These are phyloP conservation scores for Exophiala mesophila DNA, from an alignment of 2,329 filamentous ascomycete genomes.

Conservation along the genomic window DNA sequence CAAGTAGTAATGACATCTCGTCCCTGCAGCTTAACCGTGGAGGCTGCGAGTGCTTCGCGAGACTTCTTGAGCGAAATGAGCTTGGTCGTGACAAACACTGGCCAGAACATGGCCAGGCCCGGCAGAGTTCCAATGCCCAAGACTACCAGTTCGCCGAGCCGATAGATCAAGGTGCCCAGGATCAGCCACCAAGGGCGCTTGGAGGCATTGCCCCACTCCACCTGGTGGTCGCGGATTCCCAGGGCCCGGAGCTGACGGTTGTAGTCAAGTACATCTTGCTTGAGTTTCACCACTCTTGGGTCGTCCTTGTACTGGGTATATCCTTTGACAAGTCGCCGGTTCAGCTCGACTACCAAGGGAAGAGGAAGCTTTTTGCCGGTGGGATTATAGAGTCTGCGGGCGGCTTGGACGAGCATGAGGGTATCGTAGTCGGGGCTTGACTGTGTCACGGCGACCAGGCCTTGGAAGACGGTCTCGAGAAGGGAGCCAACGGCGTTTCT, in stretches of 20 bases:
- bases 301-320: constrained; percentile 93
- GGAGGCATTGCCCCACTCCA: constrained; percentile 64
- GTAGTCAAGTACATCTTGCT: constrained; percentile 73
- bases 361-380: constrained; percentile 90
- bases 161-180: constrained; percentile 70
- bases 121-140: constrained; percentile 78
- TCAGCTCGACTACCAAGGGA: constrained; percentile 88
- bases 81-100: constrained; percentile 80
- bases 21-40: constrained; percentile 81
- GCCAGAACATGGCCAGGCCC: constrained; percentile 79
- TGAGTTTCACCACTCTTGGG: constrained; percentile 70
- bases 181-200: constrained; percentile 75
- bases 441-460: constrained; percentile 81
- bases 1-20: constrained; percentile 89
- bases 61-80: constrained; percentile 77
- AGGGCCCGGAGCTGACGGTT: constrained; percentile 81
- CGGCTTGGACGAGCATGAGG: constrained; percentile 90
- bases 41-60: constrained; percentile 75
- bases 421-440: constrained; percentile 93
- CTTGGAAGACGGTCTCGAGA: constrained; percentile 79
- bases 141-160: constrained; percentile 69
- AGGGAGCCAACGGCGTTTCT: constrained; percentile 82
- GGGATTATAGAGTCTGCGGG: constrained; percentile 86
- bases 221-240: constrained; percentile 87
- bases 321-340: constrained; percentile 81